phyloP scores from a whole-genome alignment of 768 basidiomycete genomes.

The Tylopilus sp. region DNA sequence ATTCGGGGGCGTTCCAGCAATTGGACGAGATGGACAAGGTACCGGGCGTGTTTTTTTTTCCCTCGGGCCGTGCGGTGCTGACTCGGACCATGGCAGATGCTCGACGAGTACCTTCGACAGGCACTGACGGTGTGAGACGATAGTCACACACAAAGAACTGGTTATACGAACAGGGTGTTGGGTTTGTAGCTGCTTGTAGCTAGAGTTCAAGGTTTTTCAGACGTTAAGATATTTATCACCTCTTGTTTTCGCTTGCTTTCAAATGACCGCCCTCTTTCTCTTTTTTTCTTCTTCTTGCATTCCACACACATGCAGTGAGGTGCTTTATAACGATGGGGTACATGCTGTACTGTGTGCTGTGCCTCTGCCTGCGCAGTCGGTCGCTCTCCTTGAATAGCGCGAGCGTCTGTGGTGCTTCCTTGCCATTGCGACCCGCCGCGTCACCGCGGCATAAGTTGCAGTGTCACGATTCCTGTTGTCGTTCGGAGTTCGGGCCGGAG shows the following conservation, averaged over 20 bases:
- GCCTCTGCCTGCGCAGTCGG: neutral
- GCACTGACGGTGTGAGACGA: conserved; percentile 16
- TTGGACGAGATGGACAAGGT: conserved; percentile 83
- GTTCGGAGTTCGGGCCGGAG: too few species aligned
- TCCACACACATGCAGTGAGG: neutral
- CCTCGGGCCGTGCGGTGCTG: neutral
- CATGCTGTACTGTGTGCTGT: neutral
- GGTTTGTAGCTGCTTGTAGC: neutral
- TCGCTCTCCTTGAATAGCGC: too few species aligned
- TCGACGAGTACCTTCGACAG: conserved; percentile 31
- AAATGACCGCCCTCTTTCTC: neutral
- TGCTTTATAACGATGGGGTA: neutral
- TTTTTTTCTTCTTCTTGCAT: neutral
- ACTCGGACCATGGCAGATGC: conserved; percentile 13
- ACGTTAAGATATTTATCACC: conserved; percentile 13
- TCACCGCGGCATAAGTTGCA: too few species aligned
- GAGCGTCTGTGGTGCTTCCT: too few species aligned
- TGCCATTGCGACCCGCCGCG: neutral
- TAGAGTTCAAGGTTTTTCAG: neutral
- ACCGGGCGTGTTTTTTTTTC: conserved; percentile 6
- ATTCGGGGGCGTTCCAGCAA: conserved; percentile 64
- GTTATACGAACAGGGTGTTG: neutral
- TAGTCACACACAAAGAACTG: neutral
- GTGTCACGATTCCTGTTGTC: too few species aligned
- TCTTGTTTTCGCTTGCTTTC: conserved; percentile 5